Base-by-base conservation (phyloP, 352 stramenopile genomes). In the Pythium volutum region DNA sequence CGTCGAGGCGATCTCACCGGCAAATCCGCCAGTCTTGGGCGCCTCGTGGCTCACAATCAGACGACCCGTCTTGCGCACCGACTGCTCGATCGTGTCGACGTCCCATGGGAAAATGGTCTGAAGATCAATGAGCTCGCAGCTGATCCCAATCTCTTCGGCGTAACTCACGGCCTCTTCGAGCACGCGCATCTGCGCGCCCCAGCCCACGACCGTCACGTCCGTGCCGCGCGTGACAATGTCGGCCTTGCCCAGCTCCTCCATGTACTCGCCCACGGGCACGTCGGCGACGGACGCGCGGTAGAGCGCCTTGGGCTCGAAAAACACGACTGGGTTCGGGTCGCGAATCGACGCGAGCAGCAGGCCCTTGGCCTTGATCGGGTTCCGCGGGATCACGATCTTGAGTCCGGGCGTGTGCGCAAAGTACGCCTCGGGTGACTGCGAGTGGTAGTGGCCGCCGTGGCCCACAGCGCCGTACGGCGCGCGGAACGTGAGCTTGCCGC, bases 41-140 rank as follows among this genome's bases (percentile, higher is more conserved):
- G 97, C 97, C 76, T 99, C 97, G 69, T 99, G 97, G 62, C 88
- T 98, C 20, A 99, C 84, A 20, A 99, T 81, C 39, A 99, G 70
- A 20, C 97, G 89, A 2, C 97, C 97, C 1, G 97, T 99, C 76
- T 99, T 99, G 59, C 84, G 85, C n/a, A 99, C 97, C 7, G 94
- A 98, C 48, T 96, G 74, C 53, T 91, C 84, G 54, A 99, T 92
- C 0, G 88, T 96, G 63, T 98, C 91, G 26, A 88, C 81, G 48
- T 99, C 97, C 97, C 97, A 99, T 4, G 97, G 97, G 34, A 97
- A 76, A 34, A 99, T 97, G n/a, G 97, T 99, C 69, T 98, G 92
- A 41, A 99, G 76, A 72, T 99, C 97, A 59, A 99, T 98, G 8
- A 99, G 74, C 73, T 99, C 96, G 66, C 95, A 98, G 57, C 84